phyloP scores from a whole-genome alignment of 768 basidiomycete species.

The Sarcodon aspratus region DNA sequence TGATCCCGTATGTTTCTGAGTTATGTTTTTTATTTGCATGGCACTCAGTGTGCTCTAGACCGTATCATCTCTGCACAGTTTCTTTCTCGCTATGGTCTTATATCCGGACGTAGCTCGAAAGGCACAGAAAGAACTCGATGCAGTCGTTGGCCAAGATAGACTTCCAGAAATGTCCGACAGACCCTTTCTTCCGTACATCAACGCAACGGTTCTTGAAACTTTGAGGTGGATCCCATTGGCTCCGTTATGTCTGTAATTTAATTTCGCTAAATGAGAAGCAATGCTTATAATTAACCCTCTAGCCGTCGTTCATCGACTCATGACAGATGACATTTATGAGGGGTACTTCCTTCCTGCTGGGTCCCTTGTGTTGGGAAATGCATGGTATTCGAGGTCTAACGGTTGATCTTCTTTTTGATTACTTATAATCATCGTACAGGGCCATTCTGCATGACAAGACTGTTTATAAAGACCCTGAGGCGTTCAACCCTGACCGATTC shows the following conservation, averaged over 20 bases:
- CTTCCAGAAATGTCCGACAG: slow-evolving; percentile 24
- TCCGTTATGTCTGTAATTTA: slow-evolving; percentile 13
- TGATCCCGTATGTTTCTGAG: no score
- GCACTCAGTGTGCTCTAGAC: slow-evolving; percentile 12
- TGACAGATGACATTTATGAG: slow-evolving; percentile 29
- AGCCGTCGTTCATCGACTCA: slow-evolving; percentile 20
- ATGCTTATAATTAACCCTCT: background rate
- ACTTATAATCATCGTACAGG: no score
- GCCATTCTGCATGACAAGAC: slow-evolving; percentile 27
- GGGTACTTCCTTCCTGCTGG: slow-evolving; percentile 19
- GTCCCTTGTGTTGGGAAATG: background rate
- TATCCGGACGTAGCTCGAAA: slow-evolving; percentile 23
- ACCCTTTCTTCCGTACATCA: slow-evolving; percentile 23
- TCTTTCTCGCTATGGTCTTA: slow-evolving; percentile 28
- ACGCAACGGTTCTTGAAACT: slow-evolving; percentile 21
- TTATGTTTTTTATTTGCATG: no score
- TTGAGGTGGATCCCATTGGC: slow-evolving; percentile 13
- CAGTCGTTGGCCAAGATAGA: slow-evolving; percentile 19
- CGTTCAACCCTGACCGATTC: slow-evolving; percentile 28
- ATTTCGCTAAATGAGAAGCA: slow-evolving; percentile 3
- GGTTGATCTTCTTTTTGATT: no score
- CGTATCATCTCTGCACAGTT: slow-evolving; percentile 17
- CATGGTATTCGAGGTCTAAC: background rate
- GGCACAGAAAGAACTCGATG: slow-evolving; percentile 31
- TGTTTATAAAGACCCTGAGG: slow-evolving; percentile 19